Evolutionary conservation across 139 green algal species (phyloP), one percentile per base, ranked within the genome.

Genomic region (Chlorella ohadii): DNA sequence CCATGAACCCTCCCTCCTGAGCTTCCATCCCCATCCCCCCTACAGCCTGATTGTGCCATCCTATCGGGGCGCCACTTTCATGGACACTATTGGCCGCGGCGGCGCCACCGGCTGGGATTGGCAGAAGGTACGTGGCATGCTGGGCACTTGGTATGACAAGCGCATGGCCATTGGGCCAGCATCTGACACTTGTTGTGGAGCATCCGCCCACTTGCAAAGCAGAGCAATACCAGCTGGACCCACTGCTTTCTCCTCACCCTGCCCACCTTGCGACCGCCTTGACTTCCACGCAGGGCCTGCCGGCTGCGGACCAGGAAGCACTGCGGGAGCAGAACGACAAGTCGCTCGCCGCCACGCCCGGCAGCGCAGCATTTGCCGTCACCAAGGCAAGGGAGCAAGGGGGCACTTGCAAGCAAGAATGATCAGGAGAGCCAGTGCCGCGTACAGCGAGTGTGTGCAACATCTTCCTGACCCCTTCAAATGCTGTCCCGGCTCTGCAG

Each of bases 31-130:
- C 44, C 44, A 11, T 11, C 44, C 44, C 11, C 6, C 44, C 22
- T 65, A 41, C 78, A 83, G 85, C 83, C 67, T 93, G 98, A 84
- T 99, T 1, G 97, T 99, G 72, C 96, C 97, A 23, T 99, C 96
- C 25, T 99, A 99, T 95, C 93, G 97, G 61, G 97, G 97, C 56
- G 94, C 96, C 11, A 94, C 97, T 78, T 99, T 99, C 97, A 93
- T 99, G 59, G 97, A 99, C 97, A 97, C 97, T 88, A 99, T 99
- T 95, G 97, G 97, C 85, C 94, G 97, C 63, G 97, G 97, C 95
- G 95, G 93, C 55, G 94, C 97, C 79, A 96, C 93, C 73, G 97
- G 97, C 57, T 99, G 99, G 85, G 97, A 99, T 89, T 99, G 85
- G 97, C 95, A n/a, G 94, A 93, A 64, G 55, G 61, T 9, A 51